Base-by-base conservation (phyloP, 2,329 filamentous ascomycete species). In the Ophiostoma australiae region DNA sequence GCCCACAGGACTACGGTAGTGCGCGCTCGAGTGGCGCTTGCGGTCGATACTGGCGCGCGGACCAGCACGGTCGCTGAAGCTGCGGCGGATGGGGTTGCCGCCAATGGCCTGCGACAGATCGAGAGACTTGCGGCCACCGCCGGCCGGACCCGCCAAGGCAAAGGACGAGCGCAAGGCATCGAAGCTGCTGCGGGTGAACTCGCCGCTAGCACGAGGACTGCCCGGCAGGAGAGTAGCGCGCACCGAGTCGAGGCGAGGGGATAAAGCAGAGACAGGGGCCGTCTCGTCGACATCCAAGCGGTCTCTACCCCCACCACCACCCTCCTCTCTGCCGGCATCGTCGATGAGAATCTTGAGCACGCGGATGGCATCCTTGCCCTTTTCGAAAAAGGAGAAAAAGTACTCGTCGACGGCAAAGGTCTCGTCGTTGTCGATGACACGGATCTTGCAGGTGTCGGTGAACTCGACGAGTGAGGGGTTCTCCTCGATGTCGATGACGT, bases 361-460 rank as follows among this genome's bases (percentile, higher is more conserved):
- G 68, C 90, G 88, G 73, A 97, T 87, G 17, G 93, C 94, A 76
- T 97, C 92, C 76, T 91, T 89, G 7, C 93, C 93, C 73, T 90
- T 90, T 75, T 88, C 91, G 78, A 97, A 97, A 80, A 98, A 98
- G 0, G 94, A 95, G 79, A 99, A 98, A 79, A 96, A 98, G 78
- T 98, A 97, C 89, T 99, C 95, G 76, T 99, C 95, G 74, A 98
- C 92, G 2, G 94, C 94, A 80, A 91, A 98, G 0, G 93, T 96
- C 79, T 97, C 94, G 74, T 95, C 92, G 74, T 93, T 96, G 77
- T 97, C 94, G 71, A 98, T 89, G 63, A 97, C 93, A 52, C 93
- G 88, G 73, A 99, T 89, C 80, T 97, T 97, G 82, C 96, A 91
- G 0, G 95, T 98, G 73, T 97, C 92, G 31, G 93, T 93, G 79